Evolutionary conservation across 1,139 yeast species (phyloP).

Genomic region (Geotrichum bryndzae): DNA sequence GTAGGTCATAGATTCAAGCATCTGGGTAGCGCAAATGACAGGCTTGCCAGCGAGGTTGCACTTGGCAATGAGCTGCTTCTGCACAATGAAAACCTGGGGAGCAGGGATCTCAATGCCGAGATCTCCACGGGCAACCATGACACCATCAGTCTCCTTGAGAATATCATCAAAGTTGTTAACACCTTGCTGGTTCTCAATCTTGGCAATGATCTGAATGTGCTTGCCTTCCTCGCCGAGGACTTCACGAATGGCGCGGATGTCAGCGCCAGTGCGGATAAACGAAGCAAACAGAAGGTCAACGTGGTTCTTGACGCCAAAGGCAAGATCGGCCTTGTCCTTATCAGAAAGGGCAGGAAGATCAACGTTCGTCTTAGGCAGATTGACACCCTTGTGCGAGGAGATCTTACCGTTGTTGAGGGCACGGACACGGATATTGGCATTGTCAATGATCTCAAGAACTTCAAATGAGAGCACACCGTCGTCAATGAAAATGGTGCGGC

Average conservation of each 20-base stretch:
- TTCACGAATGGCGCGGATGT: conserved; percentile 81
- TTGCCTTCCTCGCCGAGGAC: conserved; percentile 96
- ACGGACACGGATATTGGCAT: conserved; percentile 63
- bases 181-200: conserved; percentile 99
- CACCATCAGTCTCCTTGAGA: conserved; percentile 93
- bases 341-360: conserved; percentile 97
- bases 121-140: conserved; percentile 99
- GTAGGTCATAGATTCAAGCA: conserved; percentile 98
- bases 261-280: conserved; percentile 91
- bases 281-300: conserved; percentile 99
- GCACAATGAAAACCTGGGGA: conserved; percentile 96
- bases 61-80: conserved; percentile 97
- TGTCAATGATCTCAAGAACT: conserved; percentile 77
- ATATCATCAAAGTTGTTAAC: conserved; percentile 98
- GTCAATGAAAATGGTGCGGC: conserved; percentile 88
- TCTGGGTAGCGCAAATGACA: conserved; percentile 98
- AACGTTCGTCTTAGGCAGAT: conserved; percentile 97
- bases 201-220: conserved; percentile 90
- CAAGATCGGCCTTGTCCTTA: conserved; percentile 86
- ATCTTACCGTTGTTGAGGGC: conserved; percentile 93
- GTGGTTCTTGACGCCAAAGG: conserved; percentile 92
- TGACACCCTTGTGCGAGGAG: conserved; percentile 97
- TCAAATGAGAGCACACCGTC: conserved; percentile 97
- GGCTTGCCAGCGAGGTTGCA: conserved; percentile 99
- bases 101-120: conserved; percentile 99